Conservation (phyloP, 495 filamentous ascomycete species). For the Rhypophila decipiens region DNA sequence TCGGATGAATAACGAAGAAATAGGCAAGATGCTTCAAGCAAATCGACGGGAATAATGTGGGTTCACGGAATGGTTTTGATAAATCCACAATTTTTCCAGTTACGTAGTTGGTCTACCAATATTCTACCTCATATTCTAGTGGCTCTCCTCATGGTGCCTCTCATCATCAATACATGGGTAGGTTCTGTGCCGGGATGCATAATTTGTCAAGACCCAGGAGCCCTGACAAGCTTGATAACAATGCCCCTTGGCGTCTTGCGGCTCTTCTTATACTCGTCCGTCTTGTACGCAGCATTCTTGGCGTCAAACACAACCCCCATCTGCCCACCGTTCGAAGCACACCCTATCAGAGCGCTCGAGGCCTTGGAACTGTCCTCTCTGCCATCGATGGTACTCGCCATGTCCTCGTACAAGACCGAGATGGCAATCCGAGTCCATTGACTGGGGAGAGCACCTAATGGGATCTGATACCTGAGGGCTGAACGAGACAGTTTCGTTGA, state of each 20-base stretch:
- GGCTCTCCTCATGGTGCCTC: too few species aligned
- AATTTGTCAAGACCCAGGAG: neutral
- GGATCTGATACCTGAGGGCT: too few species aligned
- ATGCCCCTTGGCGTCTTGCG: conserved; percentile 3
- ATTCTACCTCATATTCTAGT: too few species aligned
- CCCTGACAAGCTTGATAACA: conserved; percentile 10
- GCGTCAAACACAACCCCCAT: conserved; percentile 4
- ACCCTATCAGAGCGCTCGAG: conserved; percentile 3
- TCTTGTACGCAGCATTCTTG: conserved; percentile 6
- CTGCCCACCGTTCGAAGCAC: conserved; percentile 4
- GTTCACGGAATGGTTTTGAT: too few species aligned
- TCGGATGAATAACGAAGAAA: too few species aligned
- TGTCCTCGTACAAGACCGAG: conserved; percentile 9
- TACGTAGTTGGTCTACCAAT: too few species aligned
- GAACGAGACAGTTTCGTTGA: too few species aligned
- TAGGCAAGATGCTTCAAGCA: too few species aligned
- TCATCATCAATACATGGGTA: too few species aligned
- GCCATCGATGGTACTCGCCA: conserved; percentile 15
- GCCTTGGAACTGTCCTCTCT: conserved; percentile 3
- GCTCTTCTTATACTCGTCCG: conserved; percentile 4
- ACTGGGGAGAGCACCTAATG: conserved; percentile 5
- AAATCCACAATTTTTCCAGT: too few species aligned
- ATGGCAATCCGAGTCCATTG: conserved; percentile 7
- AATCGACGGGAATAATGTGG: too few species aligned
- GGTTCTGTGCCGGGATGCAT: too few species aligned